These are phyloP conservation scores for Trapa incisa DNA, from an alignment of 345 rosid genomes.

Conservation along the genomic window DNA sequence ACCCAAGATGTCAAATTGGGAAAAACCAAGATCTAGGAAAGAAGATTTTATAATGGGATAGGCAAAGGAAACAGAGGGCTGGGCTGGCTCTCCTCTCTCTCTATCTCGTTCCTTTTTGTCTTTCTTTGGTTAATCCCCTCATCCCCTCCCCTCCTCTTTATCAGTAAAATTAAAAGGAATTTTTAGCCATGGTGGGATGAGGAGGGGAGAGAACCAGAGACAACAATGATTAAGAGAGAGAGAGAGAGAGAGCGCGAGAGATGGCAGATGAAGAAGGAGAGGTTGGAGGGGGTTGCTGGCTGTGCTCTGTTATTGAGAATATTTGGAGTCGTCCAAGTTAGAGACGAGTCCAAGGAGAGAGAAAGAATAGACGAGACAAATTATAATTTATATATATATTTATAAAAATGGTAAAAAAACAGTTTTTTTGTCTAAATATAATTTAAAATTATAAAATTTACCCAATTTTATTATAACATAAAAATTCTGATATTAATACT, in stretches of 20 bases:
- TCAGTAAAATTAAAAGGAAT: slow-evolving; percentile 41
- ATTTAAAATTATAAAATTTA: too few relatives aligned
- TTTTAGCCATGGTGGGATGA: slow-evolving; percentile 17
- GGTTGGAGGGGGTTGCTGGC: slow-evolving; percentile 27
- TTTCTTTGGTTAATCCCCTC: slow-evolving; percentile 43
- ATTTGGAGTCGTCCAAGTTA: slow-evolving; percentile 37
- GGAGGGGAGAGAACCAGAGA: neutral
- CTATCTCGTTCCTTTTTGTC: slow-evolving; percentile 19
- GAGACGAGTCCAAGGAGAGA: slow-evolving; percentile 8
- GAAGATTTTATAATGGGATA: slow-evolving; percentile 24
- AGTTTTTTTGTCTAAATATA: too few relatives aligned
- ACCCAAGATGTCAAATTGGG: slow-evolving; percentile 49
- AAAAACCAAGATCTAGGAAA: slow-evolving; percentile 65
- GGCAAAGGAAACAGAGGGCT: slow-evolving; percentile 50
- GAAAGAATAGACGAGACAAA: neutral
- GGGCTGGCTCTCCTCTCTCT: slow-evolving; percentile 23
- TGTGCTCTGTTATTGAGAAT: slow-evolving; percentile 49
- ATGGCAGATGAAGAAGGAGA: slow-evolving; percentile 10
- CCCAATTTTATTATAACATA: too few relatives aligned
- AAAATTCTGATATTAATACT: too few relatives aligned
- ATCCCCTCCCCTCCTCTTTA: slow-evolving; percentile 35
- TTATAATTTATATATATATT: slow-evolving; percentile 11
- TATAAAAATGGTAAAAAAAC: too few relatives aligned
- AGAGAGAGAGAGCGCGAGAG: slow-evolving; percentile 11
- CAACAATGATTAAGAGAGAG: neutral